Evolutionary conservation across 495 filamentous ascomycete species (phyloP), one percentile per base, ranked within the genome.

Genomic region (Aspergillus baeticus): DNA sequence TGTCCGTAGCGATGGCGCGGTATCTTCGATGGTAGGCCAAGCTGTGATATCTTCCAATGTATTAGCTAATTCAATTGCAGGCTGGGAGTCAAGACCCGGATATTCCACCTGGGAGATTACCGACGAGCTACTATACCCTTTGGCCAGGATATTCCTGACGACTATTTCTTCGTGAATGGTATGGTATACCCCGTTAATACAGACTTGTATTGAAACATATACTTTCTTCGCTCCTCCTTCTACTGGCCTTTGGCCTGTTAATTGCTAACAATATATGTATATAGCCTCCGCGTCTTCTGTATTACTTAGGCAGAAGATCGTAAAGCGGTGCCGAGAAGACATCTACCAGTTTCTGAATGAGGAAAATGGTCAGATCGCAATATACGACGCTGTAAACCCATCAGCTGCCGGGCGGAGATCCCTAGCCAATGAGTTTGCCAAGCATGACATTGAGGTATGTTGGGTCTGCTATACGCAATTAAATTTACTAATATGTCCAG

Each of bases 371-470:
- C 95, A 99, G 63, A 91, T 99, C 48, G 95, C 95, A 37, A 98
- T 99, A 48, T 99, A 98, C 64, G 95, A 99, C 76, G 94, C 95
- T 22, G 95, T 99, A n/a, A 98, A 98, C 64, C 91, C 92, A 10
- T 81, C 93, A 18, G 83, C 89, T 21, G 81, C 82, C 47, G 92
- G 91, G n/a, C 85, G 95, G 31, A 82, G 86, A 55, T 86, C 92
- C 6, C 78, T 99, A 8, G 92, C 92, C 0, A 95, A 95, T 67
- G 93, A 99, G 64, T 99, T 99, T 71, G 85, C 88, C 15, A 98
- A 96, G 72, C 90, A 96, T 70, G 89, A 96, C 65, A 91, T 97
- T 35, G 88, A 93, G 81, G 89, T 91, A 75, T 58, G 73, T 62
- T 33, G 23, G 36, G 41, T 33, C 39, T 31, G 14, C 34, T 15